Percentiles rank a stretch among this genome's conserved stretches.
phyloP scores from a whole-genome alignment of 2,329 filamentous ascomycete species.

The Parastagonospora avenae region DNA sequence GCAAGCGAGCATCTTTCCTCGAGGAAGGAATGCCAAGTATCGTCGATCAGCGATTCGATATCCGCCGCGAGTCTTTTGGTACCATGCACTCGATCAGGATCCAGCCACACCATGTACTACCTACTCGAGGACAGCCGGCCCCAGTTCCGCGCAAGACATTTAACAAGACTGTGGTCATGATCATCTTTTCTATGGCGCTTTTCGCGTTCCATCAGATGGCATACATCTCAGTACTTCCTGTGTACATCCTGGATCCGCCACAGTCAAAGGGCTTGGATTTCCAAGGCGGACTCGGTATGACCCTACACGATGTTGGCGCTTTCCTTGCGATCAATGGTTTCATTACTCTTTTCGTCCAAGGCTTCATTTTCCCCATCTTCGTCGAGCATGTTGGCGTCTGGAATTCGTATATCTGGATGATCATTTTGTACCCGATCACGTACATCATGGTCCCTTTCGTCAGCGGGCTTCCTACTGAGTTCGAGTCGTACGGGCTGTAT shows the following conservation, averaged over 20 bases:
- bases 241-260: constrained; percentile 83
- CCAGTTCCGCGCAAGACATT: constrained; percentile 51
- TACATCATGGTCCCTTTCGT: constrained; percentile 74
- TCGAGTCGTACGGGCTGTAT: constrained; percentile 67
- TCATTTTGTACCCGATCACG: constrained; percentile 67
- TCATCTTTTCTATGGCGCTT: constrained; percentile 81
- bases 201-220: constrained; percentile 92
- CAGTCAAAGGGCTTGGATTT: constrained; percentile 41
- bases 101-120: constrained; percentile 31
- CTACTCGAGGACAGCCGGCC: constrained; percentile 17
- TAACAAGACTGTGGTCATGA: constrained; percentile 70
- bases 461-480: constrained; percentile 58
- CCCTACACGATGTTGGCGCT: constrained; percentile 67
- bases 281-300: constrained; percentile 68
- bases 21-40: constrained; percentile 44
- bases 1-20: constrained; percentile 43
- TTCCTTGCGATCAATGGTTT: constrained; percentile 73
- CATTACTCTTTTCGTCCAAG: constrained; percentile 76
- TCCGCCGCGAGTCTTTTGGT: constrained; percentile 43
- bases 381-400: constrained; percentile 70
- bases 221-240: constrained; percentile 87
- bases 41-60: constrained; percentile 41
- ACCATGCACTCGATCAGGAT: constrained; percentile 45
- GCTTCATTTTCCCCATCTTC: constrained; percentile 70
- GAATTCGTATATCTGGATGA: constrained; percentile 68